A percentile compares a stretch with the other conserved stretches of the same genome.
Conservation (phyloP, 1,284 basidiomycete genomes). For the Blastosporella zonata region DNA sequence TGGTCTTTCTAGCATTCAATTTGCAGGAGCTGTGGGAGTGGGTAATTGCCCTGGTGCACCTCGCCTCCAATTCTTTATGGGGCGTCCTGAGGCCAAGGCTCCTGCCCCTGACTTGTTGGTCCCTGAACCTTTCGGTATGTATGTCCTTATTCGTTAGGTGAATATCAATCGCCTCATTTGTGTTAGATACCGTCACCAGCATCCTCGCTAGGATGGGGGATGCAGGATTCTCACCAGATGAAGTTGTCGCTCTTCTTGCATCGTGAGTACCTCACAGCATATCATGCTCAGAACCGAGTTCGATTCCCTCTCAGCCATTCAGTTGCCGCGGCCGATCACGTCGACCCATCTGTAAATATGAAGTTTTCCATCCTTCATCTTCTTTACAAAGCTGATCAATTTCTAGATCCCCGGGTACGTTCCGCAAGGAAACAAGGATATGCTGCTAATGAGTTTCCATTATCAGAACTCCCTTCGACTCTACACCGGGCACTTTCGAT, state of each 20-base stretch:
- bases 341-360: conserved; percentile 25
- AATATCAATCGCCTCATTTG: not conserved
- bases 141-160: not conserved
- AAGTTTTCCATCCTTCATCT: not conserved
- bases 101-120: conserved; percentile 37
- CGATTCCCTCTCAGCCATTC: conserved; percentile 28
- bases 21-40: conserved; percentile 38
- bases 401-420: conserved; percentile 12
- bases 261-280: conserved; percentile 20
- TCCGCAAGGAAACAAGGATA: no score
- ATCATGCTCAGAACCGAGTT: not conserved
- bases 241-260: conserved; percentile 41
- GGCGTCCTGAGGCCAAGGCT: conserved; percentile 30
- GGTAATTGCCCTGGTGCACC: conserved; percentile 43
- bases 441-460: not conserved
- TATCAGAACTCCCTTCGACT: conserved; percentile 35
- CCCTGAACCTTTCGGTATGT: conserved; percentile 36
- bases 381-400: not conserved
- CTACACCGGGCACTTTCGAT: conserved; percentile 36
- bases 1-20: conserved; percentile 31
- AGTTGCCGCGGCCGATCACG: conserved; percentile 33
- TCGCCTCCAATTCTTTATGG: conserved; percentile 36
- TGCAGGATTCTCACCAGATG: conserved; percentile 36
- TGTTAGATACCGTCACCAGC: conserved; percentile 31
- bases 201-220: conserved; percentile 40